Evolutionary conservation across 768 basidiomycete genomes (phyloP), one percentile per base, ranked within the genome.

Genomic region (Rhodotorula graminis): DNA sequence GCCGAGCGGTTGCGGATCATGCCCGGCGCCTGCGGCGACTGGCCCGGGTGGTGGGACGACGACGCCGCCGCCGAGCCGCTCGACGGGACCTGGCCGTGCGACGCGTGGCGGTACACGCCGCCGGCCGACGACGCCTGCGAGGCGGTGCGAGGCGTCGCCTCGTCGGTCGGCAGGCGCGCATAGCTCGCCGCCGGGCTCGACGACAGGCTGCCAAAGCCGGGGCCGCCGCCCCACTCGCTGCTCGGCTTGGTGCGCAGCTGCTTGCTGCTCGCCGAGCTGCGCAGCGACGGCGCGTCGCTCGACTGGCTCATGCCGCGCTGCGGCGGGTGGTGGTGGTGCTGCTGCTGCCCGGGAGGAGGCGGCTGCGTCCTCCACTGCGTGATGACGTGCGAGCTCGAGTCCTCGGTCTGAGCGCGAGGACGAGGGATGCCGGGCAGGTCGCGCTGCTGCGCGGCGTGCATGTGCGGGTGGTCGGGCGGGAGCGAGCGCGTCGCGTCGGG

Each of bases 361-460:
- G 64, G 31, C 19, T 69, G 70, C 15, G 49, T 68, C 53, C 73
- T 50, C 73, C 73, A 75, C 56, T 75, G 73, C 44, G 61, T 61
- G 53, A 74, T 75, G 29, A 86, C 82, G 23, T 85, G 83, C 3
- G 89, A 88, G 71, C 85, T 87, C 62, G 83, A 82, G 77, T 88
- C 88, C 76, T 92, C 89, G 23, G 89, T 89, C 73, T 87, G 85
- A 37, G 88, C 87, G 56, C 90, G 83, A 23, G 88, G 85, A 33
- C 88, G 84, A 21, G 86, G 52, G 1, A 61, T 19, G 23, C 55
- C 40, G 25, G 49, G 44, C 15, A 59, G 53, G 40, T 61, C 47
- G 56, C 56, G 49, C 21, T 60, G 55, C 21, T 67, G 53, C 27
- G 44, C 12, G 11, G 44, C 14, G 44, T 46, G 44, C 44, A 46